Percentiles rank a stretch among this genome's conserved stretches.
Evolutionary conservation across 73 alveolate genomes (phyloP).

Genomic region (Blepharisma japonicum): DNA sequence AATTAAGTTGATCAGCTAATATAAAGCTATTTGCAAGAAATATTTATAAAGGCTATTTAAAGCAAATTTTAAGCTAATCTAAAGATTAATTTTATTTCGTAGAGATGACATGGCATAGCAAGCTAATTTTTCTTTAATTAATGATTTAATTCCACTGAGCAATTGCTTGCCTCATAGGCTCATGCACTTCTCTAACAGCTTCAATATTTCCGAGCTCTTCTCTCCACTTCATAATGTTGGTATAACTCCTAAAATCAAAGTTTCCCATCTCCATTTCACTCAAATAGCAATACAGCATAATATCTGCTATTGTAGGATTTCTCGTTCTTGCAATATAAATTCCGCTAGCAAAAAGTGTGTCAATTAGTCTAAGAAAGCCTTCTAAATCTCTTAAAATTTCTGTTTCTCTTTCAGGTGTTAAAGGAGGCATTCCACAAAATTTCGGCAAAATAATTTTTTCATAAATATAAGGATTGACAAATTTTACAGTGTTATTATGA

Average conservation of each 20-base stretch:
- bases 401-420: not conserved
- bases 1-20: too few relatives aligned
- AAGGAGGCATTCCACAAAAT: not conserved
- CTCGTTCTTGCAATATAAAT: not conserved
- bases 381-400: not conserved
- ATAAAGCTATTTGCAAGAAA: too few relatives aligned
- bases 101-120: too few relatives aligned
- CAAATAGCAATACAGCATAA: not conserved
- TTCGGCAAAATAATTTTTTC: not conserved
- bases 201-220: not conserved
- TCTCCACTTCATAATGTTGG: not conserved
- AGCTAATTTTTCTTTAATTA: too few relatives aligned
- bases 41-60: too few relatives aligned
- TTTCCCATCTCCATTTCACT: not conserved
- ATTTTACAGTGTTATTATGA: constrained; percentile 39
- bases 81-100: too few relatives aligned
- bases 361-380: not conserved
- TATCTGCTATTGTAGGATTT: not conserved
- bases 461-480: not conserved
- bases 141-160: too few relatives aligned
- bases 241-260: not conserved
- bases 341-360: not conserved
- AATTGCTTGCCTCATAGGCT: not conserved
- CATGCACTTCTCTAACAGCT: not conserved
- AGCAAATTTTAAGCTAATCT: too few relatives aligned